These are phyloP conservation scores for Coniochaeta prunicola DNA, from an alignment of 2,329 filamentous ascomycete genomes.

Conservation along the genomic window DNA sequence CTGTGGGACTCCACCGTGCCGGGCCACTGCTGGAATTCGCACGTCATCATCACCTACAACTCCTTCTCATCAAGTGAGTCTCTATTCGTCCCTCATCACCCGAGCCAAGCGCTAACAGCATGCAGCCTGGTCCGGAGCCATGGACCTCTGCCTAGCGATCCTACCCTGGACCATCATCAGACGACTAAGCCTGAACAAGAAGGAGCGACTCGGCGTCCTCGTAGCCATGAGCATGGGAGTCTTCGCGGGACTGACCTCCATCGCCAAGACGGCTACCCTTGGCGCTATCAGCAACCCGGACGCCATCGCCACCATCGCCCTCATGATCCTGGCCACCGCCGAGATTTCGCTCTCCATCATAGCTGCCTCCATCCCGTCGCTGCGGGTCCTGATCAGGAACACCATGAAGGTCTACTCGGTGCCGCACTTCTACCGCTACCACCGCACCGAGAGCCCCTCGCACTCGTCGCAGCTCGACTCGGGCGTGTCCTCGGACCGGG, in stretches of 20 bases:
- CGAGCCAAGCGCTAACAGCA: neutral
- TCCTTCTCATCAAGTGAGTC: constrained; percentile 13
- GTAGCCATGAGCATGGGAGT: constrained; percentile 24
- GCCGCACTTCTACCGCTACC: neutral
- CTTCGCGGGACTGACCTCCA: constrained; percentile 16
- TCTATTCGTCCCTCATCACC: neutral
- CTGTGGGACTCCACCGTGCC: constrained; percentile 14
- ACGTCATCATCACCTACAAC: constrained; percentile 13
- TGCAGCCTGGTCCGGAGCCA: constrained; percentile 10
- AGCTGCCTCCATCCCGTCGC: constrained; percentile 20
- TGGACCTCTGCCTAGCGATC: constrained; percentile 18
- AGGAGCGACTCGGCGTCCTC: constrained; percentile 20
- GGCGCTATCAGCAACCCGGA: constrained; percentile 9
- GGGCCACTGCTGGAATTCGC: constrained; percentile 17
- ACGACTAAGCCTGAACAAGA: constrained; percentile 18
- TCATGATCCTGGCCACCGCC: constrained; percentile 17
- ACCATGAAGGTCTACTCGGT: neutral
- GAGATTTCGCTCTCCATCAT: constrained; percentile 23
- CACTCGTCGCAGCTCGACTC: neutral
- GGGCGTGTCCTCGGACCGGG: neutral
- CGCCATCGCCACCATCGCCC: constrained; percentile 4
- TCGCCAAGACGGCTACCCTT: constrained; percentile 17
- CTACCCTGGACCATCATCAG: constrained; percentile 21
- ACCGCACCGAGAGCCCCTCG: neutral
- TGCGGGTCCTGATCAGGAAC: constrained; percentile 15